Evolutionary conservation across 1,284 basidiomycete species (phyloP).

Genomic region (Trametes pubescens): DNA sequence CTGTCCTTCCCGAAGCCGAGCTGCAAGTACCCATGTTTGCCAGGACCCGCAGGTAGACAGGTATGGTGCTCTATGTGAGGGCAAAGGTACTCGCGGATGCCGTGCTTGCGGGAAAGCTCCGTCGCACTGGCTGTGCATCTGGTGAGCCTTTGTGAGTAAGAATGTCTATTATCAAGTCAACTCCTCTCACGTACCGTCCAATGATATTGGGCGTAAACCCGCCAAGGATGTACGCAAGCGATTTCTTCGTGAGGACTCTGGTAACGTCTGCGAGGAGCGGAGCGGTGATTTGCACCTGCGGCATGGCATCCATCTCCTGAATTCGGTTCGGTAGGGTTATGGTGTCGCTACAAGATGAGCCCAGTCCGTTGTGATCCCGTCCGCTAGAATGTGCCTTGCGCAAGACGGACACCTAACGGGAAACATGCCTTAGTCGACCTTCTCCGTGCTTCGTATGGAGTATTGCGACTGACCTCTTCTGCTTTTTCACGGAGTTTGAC

Average conservation of each 20-base stretch:
- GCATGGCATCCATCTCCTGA: background rate
- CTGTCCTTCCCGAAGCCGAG: background rate
- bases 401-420: background rate
- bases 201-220: background rate
- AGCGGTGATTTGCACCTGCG: background rate
- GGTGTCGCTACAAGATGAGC: background rate
- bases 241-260: background rate
- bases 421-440: too few species aligned
- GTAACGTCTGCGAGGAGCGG: background rate
- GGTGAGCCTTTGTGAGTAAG: too few species aligned
- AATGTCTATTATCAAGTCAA: too few species aligned
- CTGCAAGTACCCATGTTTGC: conserved; percentile 1
- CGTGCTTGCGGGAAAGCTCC: background rate
- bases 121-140: background rate
- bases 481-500: background rate
- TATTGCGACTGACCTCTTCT: background rate
- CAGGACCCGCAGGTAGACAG: background rate
- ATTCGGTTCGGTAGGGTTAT: background rate
- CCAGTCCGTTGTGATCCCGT: background rate
- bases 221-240: background rate
- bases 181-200: background rate
- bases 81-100: background rate
- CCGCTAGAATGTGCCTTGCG: background rate
- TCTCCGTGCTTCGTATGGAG: too few species aligned
- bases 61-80: background rate